phyloP scores from a whole-genome alignment of 352 stramenopile genomes.

The Sclerospora graminicola region DNA sequence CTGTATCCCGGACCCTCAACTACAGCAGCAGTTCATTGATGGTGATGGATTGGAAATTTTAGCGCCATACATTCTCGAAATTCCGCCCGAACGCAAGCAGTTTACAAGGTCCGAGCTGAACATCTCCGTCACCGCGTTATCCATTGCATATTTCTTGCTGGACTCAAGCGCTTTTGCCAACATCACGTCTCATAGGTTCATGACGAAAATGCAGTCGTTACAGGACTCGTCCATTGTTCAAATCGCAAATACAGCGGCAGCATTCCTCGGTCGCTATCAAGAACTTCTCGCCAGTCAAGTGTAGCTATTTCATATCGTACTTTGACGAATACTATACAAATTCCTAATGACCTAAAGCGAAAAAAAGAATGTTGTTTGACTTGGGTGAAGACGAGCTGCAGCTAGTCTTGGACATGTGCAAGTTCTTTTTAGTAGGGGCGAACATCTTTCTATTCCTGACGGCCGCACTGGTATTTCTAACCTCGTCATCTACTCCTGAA shows the following conservation, averaged over 20 bases:
- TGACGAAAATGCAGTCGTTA: slow-evolving; percentile 23
- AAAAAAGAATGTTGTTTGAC: slow-evolving; percentile 15
- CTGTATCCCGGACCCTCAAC: slow-evolving; percentile 43
- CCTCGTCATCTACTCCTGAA: slow-evolving; percentile 1
- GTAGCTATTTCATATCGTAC: slow-evolving; percentile 2
- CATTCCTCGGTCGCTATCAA: slow-evolving; percentile 29
- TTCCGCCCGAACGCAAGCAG: slow-evolving; percentile 7
- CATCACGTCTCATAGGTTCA: slow-evolving; percentile 29
- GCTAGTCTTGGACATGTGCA: slow-evolving; percentile 41
- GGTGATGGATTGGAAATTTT: slow-evolving; percentile 36
- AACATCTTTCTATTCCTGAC: slow-evolving; percentile 54
- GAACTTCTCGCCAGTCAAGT: slow-evolving; percentile 25
- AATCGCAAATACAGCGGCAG: slow-evolving; percentile 39
- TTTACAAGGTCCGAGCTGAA: slow-evolving; percentile 22
- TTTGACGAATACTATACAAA: slow-evolving; percentile 12
- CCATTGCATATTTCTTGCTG: slow-evolving; percentile 56
- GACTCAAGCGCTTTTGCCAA: slow-evolving; percentile 38
- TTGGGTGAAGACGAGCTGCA: slow-evolving; percentile 20
- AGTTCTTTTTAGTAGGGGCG: slow-evolving; percentile 42
- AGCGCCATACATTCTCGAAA: slow-evolving; percentile 28
- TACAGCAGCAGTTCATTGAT: slow-evolving; percentile 48
- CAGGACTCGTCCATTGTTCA: slow-evolving; percentile 24
- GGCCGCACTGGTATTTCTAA: slow-evolving; percentile 27
- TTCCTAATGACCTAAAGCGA: not conserved
- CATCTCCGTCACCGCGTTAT: slow-evolving; percentile 38